A percentile compares a stretch with the other conserved stretches of the same genome.
phyloP scores from a whole-genome alignment of 202 grass and related monocot genomes.

The Setaria viridis region DNA sequence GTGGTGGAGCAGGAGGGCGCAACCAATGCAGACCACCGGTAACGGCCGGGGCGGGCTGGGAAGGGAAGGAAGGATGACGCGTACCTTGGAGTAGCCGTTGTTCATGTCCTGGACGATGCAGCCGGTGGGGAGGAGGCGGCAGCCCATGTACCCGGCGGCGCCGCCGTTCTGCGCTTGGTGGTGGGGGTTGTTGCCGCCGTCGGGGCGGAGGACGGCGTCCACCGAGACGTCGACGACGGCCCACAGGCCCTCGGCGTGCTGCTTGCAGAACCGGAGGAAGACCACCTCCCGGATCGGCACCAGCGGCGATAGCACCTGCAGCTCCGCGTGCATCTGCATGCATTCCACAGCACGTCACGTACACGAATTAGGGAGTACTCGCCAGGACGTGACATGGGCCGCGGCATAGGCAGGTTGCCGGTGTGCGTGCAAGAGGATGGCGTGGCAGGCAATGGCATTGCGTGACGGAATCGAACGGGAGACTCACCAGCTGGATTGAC shows the following conservation, averaged over 20 bases:
- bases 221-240: constrained; percentile 90
- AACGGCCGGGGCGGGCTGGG: not conserved
- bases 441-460: not conserved
- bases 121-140: constrained; percentile 81
- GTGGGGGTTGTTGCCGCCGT: not conserved
- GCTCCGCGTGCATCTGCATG: constrained; percentile 86
- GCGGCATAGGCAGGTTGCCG: no score
- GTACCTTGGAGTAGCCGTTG: constrained; percentile 93
- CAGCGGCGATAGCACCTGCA: constrained; percentile 92
- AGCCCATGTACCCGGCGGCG: constrained; percentile 62
- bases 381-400: not conserved
- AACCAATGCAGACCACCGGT: not conserved
- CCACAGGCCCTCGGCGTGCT: constrained; percentile 87
- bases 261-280: constrained; percentile 97
- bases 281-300: constrained; percentile 76
- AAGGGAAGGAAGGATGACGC: no score
- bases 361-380: not conserved
- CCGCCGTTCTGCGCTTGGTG: constrained; percentile 21
- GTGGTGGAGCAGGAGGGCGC: not conserved
- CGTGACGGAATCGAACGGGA: not conserved
- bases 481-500: constrained; percentile 84
- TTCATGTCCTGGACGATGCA: constrained; percentile 92
- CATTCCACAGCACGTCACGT: not conserved
- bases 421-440: not conserved
- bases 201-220: constrained; percentile 55